Evolutionary conservation across 2,329 filamentous ascomycete genomes (phyloP).

Genomic region (Cladophialophora chaetospira): DNA sequence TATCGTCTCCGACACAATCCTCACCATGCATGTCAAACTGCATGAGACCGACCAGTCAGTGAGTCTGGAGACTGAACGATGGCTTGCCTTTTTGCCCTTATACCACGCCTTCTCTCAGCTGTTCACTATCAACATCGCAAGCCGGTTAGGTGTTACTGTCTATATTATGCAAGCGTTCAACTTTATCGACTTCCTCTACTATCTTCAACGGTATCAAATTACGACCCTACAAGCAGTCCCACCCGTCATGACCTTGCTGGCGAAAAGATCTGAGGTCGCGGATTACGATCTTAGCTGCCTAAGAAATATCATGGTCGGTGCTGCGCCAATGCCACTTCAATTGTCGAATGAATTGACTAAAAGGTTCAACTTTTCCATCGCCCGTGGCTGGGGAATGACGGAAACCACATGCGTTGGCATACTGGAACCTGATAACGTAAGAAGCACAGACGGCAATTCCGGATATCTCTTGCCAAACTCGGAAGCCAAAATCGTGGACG

Average conservation of each 20-base stretch:
- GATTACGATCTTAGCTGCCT: constrained; percentile 58
- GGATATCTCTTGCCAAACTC: constrained; percentile 58
- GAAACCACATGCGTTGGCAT: constrained; percentile 51
- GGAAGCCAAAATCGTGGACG: constrained; percentile 57
- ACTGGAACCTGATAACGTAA: constrained; percentile 46
- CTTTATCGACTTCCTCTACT: constrained; percentile 55
- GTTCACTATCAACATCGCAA: constrained; percentile 57
- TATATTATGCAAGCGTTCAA: constrained; percentile 65
- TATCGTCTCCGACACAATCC: constrained; percentile 53
- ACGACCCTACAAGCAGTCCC: constrained; percentile 59
- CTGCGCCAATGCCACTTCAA: constrained; percentile 53
- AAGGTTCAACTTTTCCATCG: constrained; percentile 44
- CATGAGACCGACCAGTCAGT: constrained; percentile 39
- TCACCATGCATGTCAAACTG: constrained; percentile 59
- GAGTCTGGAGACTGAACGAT: constrained; percentile 37
- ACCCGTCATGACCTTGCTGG: constrained; percentile 60
- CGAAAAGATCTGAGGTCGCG: constrained; percentile 54
- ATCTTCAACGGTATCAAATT: constrained; percentile 55
- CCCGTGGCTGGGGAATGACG: constrained; percentile 65
- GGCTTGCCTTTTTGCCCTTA: constrained; percentile 48
- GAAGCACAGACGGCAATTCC: constrained; percentile 51
- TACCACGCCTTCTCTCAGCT: constrained; percentile 48
- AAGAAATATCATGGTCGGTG: constrained; percentile 52
- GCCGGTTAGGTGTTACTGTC: constrained; percentile 45
- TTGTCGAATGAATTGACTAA: constrained; percentile 52